Evolutionary conservation across 306 rosid species (phyloP), one percentile per base, ranked within the genome.

Genomic region (Luffa aegyptiaca): DNA sequence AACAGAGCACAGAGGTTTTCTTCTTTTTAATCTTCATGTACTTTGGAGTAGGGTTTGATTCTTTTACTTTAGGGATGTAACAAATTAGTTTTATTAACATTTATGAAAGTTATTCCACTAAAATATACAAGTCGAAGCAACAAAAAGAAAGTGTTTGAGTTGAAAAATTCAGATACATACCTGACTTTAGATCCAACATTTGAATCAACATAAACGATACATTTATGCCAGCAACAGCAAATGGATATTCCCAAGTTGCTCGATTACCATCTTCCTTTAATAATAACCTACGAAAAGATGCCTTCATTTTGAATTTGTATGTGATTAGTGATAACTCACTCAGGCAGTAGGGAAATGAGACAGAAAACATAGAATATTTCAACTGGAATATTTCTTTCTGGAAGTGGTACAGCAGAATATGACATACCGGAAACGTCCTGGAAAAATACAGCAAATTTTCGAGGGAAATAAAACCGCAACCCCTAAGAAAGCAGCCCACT

Each of bases 181-280:
- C 97, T 71, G 93, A 81, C 81, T 61, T 83, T 58, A 95, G 85
- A 84, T 95, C 99, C 87, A 95, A 85, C 97, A 95, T 90, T 84
- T 86, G 92, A 81, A 90, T 90, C 87, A 95, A 81, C 99, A 95
- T 95, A 83, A 85, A 93, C 37, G 99, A 88, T 76, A 95, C 81
- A 66, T 95, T 95, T 59, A 93, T 88, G 84, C 99, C 99, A 37
- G 99, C 99, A 83, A 86, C 99, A 73, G 97, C 97, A 82, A 95
- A 95, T 21, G 99, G 99, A 82, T 95, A 95, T 82, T 95, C 99
- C 97, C 97, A 95, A n/a, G 86, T 88, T 71, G 97, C 97, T 79
- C 97, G 89, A 0, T 80, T 66, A 73, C 99, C 99, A 3, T 71
- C 99, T 89, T 88, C 87, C 91, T 95, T 95, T 71, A 84, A 79